A percentile compares a stretch with the other conserved stretches of the same genome.
Conservation (phyloP, 1,284 basidiomycete species). For the Ceratobasidium sp. region DNA sequence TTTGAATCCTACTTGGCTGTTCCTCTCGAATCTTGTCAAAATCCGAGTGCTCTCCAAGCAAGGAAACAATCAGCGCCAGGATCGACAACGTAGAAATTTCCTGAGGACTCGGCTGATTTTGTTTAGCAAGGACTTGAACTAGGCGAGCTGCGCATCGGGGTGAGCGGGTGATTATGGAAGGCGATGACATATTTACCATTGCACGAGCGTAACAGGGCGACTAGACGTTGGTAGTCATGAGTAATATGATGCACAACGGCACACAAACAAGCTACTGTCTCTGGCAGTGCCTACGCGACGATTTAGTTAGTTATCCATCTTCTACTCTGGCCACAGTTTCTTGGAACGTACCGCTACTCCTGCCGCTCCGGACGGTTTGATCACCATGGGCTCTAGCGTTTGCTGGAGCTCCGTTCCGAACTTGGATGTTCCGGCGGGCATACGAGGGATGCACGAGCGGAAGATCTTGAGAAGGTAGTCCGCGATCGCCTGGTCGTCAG, state of each 20-base stretch:
- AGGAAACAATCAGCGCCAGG: slow-evolving; percentile 82
- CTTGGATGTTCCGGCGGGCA: slow-evolving; percentile 88
- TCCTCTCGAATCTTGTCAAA: slow-evolving; percentile 81
- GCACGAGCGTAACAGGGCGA: slow-evolving; percentile 84
- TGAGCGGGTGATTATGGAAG: not conserved
- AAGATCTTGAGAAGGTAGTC: slow-evolving; percentile 92
- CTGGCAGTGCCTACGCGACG: slow-evolving; percentile 78
- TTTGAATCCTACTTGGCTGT: slow-evolving; percentile 61
- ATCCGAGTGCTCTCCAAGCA: slow-evolving; percentile 89
- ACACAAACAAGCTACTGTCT: slow-evolving; percentile 92
- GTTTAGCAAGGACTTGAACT: slow-evolving; percentile 41
- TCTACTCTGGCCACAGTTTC: not conserved
- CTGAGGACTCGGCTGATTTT: slow-evolving; percentile 23
- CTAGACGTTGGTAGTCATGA: slow-evolving; percentile 81
- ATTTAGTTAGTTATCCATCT: slow-evolving; percentile 18
- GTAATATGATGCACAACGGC: slow-evolving; percentile 87
- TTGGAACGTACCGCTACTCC: slow-evolving; percentile 67
- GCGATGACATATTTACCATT: slow-evolving; percentile 67
- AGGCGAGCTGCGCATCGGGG: slow-evolving; percentile 29
- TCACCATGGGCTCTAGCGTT: slow-evolving; percentile 86
- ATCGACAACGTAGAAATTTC: slow-evolving; percentile 55
- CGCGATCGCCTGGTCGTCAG: slow-evolving; percentile 83
- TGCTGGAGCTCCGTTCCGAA: slow-evolving; percentile 88
- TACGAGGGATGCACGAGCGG: slow-evolving; percentile 82
- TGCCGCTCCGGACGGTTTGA: slow-evolving; percentile 77